These are phyloP conservation scores for Cladorrhinum samala DNA, from an alignment of 495 filamentous ascomycete genomes.

Conservation along the genomic window DNA sequence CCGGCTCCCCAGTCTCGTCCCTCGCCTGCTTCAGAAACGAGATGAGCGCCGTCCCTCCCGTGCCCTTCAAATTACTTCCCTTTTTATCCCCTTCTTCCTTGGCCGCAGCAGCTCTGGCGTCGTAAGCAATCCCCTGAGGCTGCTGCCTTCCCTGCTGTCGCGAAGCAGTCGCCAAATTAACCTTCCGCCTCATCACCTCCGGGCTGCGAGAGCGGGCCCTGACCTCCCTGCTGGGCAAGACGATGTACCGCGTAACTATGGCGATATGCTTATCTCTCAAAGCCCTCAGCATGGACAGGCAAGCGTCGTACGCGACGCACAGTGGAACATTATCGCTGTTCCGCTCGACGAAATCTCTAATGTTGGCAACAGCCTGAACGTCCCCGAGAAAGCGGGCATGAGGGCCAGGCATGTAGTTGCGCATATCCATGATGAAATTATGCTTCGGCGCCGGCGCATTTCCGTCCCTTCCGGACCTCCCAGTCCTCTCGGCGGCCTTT, in stretches of 20 bases:
- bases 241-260: slow-evolving; percentile 94
- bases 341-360: slow-evolving; percentile 73
- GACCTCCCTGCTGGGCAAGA: slow-evolving; percentile 56
- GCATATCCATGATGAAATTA: slow-evolving; percentile 96
- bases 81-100: slow-evolving; percentile 20
- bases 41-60: slow-evolving; percentile 85
- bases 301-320: slow-evolving; percentile 80
- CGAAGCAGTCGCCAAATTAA: slow-evolving; percentile 63
- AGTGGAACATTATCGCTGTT: slow-evolving; percentile 57
- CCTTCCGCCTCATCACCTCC: slow-evolving; percentile 35
- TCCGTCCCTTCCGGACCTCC: slow-evolving; percentile 45
- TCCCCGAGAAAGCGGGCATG: slow-evolving; percentile 85
- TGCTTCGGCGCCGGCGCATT: slow-evolving; percentile 56
- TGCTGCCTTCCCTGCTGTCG: too few relatives aligned
- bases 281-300: slow-evolving; percentile 79
- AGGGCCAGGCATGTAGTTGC: slow-evolving; percentile 88
- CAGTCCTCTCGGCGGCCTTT: slow-evolving; percentile 40
- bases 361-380: slow-evolving; percentile 74
- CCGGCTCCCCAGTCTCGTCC: slow-evolving; percentile 91
- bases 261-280: slow-evolving; percentile 94
- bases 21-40: slow-evolving; percentile 90
- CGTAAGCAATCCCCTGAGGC: slow-evolving; percentile 30
- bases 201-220: slow-evolving; percentile 42
- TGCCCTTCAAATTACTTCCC: slow-evolving; percentile 67
- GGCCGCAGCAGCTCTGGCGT: slow-evolving; percentile 17